phyloP scores from a whole-genome alignment of 805 yeast genomes.

The Lipomyces sp. region DNA sequence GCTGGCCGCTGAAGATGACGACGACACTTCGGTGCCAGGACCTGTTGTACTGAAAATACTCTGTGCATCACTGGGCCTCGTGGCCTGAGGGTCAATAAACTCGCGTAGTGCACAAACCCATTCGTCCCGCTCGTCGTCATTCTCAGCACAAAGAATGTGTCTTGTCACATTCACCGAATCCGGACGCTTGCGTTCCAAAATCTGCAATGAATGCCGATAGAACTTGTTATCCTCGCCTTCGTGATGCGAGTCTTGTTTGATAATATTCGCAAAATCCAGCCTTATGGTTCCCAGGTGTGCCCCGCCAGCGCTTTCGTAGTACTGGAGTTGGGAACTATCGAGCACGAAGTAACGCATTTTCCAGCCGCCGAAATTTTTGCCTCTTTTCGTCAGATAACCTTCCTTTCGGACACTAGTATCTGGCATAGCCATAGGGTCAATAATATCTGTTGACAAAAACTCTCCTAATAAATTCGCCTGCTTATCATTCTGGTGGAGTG shows the following conservation, averaged over 20 bases:
- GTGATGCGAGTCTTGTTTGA: conserved; percentile 23
- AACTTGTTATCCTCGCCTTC: conserved; percentile 38
- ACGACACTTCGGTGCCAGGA: conserved; percentile 9
- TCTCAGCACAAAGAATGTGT: conserved; percentile 78
- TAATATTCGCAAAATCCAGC: conserved; percentile 57
- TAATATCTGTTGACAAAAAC: conserved; percentile 69
- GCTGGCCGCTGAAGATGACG: conserved; percentile 10
- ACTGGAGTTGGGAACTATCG: conserved; percentile 61
- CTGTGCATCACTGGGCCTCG: not conserved
- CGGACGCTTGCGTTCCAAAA: conserved; percentile 51
- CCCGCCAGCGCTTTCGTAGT: conserved; percentile 64
- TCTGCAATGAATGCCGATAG: conserved; percentile 64
- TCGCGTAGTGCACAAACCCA: conserved; percentile 61
- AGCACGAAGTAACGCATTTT: conserved; percentile 70
- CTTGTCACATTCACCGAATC: conserved; percentile 40
- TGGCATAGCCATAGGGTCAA: conserved; percentile 54
- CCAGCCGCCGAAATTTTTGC: conserved; percentile 73
- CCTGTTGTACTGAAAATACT: conserved; percentile 1
- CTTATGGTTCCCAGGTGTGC: conserved; percentile 57
- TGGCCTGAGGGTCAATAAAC: not conserved
- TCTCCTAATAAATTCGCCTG: conserved; percentile 61
- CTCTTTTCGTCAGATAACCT: conserved; percentile 67
- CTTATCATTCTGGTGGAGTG: conserved; percentile 53
- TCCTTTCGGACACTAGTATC: conserved; percentile 59
- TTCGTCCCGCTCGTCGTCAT: conserved; percentile 71